Evolutionary conservation across 2,329 filamentous ascomycete species (phyloP), one percentile per base, ranked within the genome.

Genomic region (Phialocephala sp.): DNA sequence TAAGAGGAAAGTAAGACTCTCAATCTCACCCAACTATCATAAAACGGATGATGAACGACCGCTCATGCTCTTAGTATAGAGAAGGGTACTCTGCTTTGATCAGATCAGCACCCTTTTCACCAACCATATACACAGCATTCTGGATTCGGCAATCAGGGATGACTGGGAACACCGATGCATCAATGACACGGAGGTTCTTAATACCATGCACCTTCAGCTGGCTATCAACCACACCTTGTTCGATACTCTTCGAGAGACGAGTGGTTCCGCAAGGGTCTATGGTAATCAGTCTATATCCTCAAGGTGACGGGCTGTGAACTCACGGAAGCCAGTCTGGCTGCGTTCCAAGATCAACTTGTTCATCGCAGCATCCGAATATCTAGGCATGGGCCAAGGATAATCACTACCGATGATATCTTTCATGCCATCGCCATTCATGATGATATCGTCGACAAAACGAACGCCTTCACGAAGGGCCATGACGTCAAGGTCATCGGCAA

Each of bases 311-410:
- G 18, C 18, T 12, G 27, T 32, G 24, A 41, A 62, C 47, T 61
- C 43, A 66, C 27, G 84, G 77, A 85, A 88, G 0, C 80, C 82
- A 2, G 86, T 89, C 77, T 89, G 85, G 36, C 77, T 84, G n/a
- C 86, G 79, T 63, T 89, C 86, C 8, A 89, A 75, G 14, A 89
- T 82, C 45, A 80, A 77, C 59, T 80, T 79, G 50, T 84, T 82
- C 86, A 89, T 89, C 1, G 77, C 82, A 64, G 83, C 81, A 60
- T 89, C 85, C 0, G 80, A 80, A 14, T 84, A 72, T 2, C 83
- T 79, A 0, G 86, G 86, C 84, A 89, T 87, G 0, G 80, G 76
- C 85, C 85, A 89, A 0, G 87, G 87, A 72, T 88, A 89, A 62
- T 86, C 83, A 5, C 74, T 79, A 0, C 75, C 76, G 11, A 87